Percentiles rank a stretch among this genome's conserved stretches.
Evolutionary conservation across 2,329 filamentous ascomycete genomes (phyloP).

Genomic region (Fusarium anthophilum): DNA sequence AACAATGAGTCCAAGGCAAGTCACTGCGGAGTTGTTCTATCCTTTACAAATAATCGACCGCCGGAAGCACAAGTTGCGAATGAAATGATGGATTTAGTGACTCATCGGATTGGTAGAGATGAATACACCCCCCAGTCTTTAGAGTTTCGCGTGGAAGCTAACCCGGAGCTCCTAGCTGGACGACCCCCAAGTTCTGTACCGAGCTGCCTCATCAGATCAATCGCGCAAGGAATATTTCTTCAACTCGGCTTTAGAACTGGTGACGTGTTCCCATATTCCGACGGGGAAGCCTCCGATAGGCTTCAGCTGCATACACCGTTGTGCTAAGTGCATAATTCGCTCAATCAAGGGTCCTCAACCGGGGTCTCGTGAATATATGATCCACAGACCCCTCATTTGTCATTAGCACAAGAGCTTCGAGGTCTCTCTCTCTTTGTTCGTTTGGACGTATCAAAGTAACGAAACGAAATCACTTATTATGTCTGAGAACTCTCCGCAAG

Average conservation of each 20-base stretch:
- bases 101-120: background rate
- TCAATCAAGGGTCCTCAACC: background rate
- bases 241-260: fast-evolving
- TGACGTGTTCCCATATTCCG: background rate
- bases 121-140: background rate
- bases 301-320: background rate
- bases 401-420: background rate
- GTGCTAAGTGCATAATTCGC: background rate
- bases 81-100: background rate
- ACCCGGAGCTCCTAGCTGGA: too few species aligned
- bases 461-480: background rate
- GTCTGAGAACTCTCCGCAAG: background rate
- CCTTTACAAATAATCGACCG: background rate
- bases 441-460: background rate
- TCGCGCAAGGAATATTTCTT: background rate
- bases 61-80: background rate
- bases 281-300: background rate
- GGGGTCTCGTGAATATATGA: background rate
- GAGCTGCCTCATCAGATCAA: background rate
- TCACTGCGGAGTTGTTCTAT: too few species aligned
- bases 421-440: background rate
- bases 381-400: background rate
- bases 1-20: too few species aligned
- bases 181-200: background rate
- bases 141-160: background rate